phyloP scores from a whole-genome alignment of 768 basidiomycete species.

The Naganishia friedmannii region DNA sequence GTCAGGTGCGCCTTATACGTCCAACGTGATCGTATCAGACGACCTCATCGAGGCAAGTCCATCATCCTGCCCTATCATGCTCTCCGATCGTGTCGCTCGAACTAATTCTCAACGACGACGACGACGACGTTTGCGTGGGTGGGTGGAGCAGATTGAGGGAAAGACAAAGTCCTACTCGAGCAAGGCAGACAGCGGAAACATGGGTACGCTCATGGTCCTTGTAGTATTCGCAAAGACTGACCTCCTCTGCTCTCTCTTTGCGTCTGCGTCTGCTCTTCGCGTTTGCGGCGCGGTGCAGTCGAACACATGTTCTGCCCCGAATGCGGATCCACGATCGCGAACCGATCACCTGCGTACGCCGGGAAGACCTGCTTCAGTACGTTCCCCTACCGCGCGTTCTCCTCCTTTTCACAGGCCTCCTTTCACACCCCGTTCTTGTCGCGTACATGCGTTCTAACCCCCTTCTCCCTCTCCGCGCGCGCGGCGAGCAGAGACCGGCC shows the following conservation, averaged over 20 bases:
- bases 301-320: constrained; percentile 18
- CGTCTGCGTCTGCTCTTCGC: too few relatives aligned
- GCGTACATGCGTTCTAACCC: too few relatives aligned
- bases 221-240: too few relatives aligned
- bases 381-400: constrained; percentile 4
- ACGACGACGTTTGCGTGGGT: too few relatives aligned
- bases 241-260: too few relatives aligned
- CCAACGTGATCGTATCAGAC: constrained; percentile 36
- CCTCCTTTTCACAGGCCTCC: too few relatives aligned
- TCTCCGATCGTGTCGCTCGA: too few relatives aligned
- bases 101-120: too few relatives aligned
- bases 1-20: constrained; percentile 36
- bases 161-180: constrained; percentile 35
- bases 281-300: not conserved
- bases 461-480: not conserved
- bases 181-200: constrained; percentile 39
- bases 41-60: constrained; percentile 28
- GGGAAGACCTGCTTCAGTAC: constrained; percentile 39
- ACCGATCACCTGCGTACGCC: constrained; percentile 39
- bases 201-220: constrained; percentile 29
- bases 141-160: constrained; percentile 25
- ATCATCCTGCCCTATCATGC: too few relatives aligned
- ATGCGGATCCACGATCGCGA: constrained; percentile 41
- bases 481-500: constrained; percentile 37
- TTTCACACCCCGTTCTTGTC: too few relatives aligned